Conservation (phyloP, 176 grass and related monocot genomes). For the Chrysopogon serrulatus region DNA sequence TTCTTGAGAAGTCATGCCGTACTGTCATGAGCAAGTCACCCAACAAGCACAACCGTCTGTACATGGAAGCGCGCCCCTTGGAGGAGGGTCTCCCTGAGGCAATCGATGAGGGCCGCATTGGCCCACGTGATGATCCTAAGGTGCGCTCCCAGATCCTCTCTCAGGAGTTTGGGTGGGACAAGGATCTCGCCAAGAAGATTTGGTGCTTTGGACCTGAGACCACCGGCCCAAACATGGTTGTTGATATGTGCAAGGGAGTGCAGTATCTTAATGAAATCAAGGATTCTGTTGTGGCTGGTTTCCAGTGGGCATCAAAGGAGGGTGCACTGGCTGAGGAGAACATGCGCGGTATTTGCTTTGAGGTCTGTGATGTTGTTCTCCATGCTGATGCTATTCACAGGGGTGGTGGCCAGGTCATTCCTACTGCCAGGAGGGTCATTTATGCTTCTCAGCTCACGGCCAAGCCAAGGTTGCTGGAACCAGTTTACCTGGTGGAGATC, state of each 20-base stretch:
- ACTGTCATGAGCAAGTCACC: constrained; percentile 82
- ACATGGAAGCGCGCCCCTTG: constrained; percentile 70
- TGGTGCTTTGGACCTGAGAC: constrained; percentile 91
- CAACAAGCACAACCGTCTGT: constrained; percentile 80
- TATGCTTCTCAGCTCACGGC: constrained; percentile 66
- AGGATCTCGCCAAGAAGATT: constrained; percentile 89
- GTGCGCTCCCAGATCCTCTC: constrained; percentile 65
- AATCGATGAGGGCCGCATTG: constrained; percentile 63
- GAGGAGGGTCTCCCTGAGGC: constrained; percentile 70
- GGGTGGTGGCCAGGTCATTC: constrained; percentile 68
- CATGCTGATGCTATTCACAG: constrained; percentile 81
- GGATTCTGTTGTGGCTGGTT: constrained; percentile 72
- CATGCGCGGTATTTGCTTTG: constrained; percentile 77
- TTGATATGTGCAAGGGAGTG: constrained; percentile 88
- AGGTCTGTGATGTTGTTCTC: constrained; percentile 73
- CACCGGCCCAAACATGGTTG: constrained; percentile 68
- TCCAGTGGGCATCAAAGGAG: constrained; percentile 80
- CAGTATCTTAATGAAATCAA: constrained; percentile 84
- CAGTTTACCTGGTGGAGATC: constrained; percentile 78
- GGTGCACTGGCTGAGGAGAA: constrained; percentile 67
- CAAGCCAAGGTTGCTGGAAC: constrained; percentile 70
- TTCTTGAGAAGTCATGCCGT: constrained; percentile 62
- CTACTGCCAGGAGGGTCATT: constrained; percentile 64
- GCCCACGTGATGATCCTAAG: constrained; percentile 78
- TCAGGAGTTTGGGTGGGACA: constrained; percentile 78